These are phyloP conservation scores for Phycomyces nitens DNA, from an alignment of 192 early-diverging fungal genomes.

Conservation along the genomic window DNA sequence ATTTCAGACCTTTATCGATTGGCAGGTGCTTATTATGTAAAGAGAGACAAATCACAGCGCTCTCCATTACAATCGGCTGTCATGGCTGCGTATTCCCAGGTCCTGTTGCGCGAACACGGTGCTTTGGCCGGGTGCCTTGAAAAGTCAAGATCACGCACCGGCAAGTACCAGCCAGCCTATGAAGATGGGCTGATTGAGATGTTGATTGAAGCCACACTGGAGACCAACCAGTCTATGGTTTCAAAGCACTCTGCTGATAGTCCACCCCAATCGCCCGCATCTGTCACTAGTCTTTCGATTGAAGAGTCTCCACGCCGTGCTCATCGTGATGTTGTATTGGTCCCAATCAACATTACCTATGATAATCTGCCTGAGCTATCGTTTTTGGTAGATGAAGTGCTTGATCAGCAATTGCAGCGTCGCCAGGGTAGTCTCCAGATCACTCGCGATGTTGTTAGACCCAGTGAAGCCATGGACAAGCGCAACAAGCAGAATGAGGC, in stretches of 20 bases:
- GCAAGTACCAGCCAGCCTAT: slow-evolving; percentile 27
- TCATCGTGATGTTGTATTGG: slow-evolving; percentile 25
- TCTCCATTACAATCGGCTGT: slow-evolving; percentile 36
- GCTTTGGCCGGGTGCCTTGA: slow-evolving; percentile 28
- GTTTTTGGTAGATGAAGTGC: slow-evolving; percentile 27
- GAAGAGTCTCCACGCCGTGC: neutral
- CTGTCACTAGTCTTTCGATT: slow-evolving; percentile 11
- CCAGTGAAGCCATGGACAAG: slow-evolving; percentile 33
- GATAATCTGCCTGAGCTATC: slow-evolving; percentile 35
- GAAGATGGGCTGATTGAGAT: slow-evolving; percentile 33
- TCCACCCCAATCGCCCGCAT: slow-evolving; percentile 17
- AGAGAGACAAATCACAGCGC: slow-evolving; percentile 20
- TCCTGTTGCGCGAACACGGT: slow-evolving; percentile 33
- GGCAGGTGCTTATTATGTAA: slow-evolving; percentile 33
- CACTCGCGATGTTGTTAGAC: slow-evolving; percentile 10
- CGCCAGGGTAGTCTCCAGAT: neutral
- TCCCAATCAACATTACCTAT: slow-evolving; percentile 37
- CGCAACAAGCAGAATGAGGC: slow-evolving; percentile 17
- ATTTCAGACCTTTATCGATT: slow-evolving; percentile 33
- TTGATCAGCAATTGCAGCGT: slow-evolving; percentile 29
- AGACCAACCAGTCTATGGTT: slow-evolving; percentile 26
- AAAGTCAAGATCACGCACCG: slow-evolving; percentile 31
- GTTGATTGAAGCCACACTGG: slow-evolving; percentile 33
- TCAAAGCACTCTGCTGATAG: neutral
- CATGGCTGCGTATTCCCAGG: slow-evolving; percentile 32